Percentiles rank a stretch among this genome's conserved stretches.
These are phyloP conservation scores for Arachnomyces sp. DNA, from an alignment of 2,329 filamentous ascomycete genomes.

Conservation along the genomic window DNA sequence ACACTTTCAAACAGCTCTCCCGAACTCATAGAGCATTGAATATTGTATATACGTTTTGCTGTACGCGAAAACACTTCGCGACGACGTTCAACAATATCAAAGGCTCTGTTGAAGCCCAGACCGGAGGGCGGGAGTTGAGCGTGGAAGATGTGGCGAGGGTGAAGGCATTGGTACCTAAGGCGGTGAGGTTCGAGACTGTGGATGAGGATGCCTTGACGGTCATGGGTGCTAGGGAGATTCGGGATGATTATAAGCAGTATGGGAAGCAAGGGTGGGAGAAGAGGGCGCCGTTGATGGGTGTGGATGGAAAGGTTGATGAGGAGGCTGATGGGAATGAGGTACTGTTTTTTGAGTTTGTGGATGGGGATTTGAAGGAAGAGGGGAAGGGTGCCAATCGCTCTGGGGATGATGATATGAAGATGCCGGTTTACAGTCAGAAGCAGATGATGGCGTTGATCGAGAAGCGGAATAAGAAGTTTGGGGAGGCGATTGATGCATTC, in stretches of 20 bases:
- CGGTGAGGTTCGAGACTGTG: constrained; percentile 68
- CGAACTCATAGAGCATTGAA: constrained; percentile 80
- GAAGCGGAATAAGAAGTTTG: constrained; percentile 79
- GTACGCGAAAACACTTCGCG: constrained; percentile 80
- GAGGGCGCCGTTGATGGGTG: constrained; percentile 41
- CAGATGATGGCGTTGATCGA: constrained; percentile 86
- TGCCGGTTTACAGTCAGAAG: constrained; percentile 88
- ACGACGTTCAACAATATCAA: constrained; percentile 89
- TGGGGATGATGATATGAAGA: constrained; percentile 72
- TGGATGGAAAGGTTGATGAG: constrained; percentile 15
- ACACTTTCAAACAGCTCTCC: constrained; percentile 62
- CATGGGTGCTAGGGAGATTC: constrained; percentile 44
- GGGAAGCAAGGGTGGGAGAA: constrained; percentile 57
- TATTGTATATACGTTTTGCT: constrained; percentile 90
- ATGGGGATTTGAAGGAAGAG: constrained; percentile 81
- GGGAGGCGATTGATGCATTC: constrained; percentile 66
- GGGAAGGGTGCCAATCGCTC: constrained; percentile 63
- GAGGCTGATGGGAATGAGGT: constrained; percentile 50
- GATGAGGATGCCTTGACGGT: constrained; percentile 77
- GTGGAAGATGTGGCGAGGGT: constrained; percentile 78
- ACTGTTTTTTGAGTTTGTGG: constrained; percentile 84
- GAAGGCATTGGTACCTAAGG: constrained; percentile 65
- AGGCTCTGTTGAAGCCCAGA: constrained; percentile 75
- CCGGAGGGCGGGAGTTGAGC: constrained; percentile 55
- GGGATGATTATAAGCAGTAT: constrained; percentile 18